Evolutionary conservation across 2,329 filamentous ascomycete genomes (phyloP).

Genomic region (Sporothrix pseudoabietina): DNA sequence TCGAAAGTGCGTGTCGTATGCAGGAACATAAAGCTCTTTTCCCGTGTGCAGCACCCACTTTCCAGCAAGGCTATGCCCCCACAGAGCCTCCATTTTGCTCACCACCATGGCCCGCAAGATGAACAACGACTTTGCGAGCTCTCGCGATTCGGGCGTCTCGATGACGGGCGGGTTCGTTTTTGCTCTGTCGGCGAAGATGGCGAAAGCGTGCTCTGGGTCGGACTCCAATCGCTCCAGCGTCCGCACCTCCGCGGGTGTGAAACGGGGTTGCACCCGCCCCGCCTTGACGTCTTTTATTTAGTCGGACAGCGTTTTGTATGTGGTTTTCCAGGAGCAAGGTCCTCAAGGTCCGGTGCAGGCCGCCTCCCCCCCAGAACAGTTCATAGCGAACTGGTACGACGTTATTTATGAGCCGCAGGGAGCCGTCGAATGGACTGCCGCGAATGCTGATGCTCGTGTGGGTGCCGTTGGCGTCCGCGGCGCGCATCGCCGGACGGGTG

Average conservation of each 20-base stretch:
- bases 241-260: conserved; percentile 11
- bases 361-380: no score
- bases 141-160: neutral
- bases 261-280: neutral
- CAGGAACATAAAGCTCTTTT: conserved; percentile 4
- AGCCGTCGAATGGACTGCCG: neutral
- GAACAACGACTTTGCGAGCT: neutral
- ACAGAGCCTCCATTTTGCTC: neutral
- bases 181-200: neutral
- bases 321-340: no score
- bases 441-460: conserved; percentile 6
- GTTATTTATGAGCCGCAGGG: no score
- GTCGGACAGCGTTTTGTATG: neutral
- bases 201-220: conserved; percentile 20
- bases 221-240: conserved; percentile 13
- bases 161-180: neutral
- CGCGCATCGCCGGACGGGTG: conserved; percentile 22
- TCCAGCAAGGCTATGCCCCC: neutral
- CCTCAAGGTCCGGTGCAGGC: no score
- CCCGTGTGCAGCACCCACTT: conserved; percentile 16
- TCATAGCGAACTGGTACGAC: no score
- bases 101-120: neutral
- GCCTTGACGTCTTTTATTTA: no score
- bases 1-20: conserved; percentile 4
- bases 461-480: neutral